These are phyloP conservation scores for Diplogelasinospora grovesii DNA, from an alignment of 495 filamentous ascomycete genomes.

Conservation along the genomic window DNA sequence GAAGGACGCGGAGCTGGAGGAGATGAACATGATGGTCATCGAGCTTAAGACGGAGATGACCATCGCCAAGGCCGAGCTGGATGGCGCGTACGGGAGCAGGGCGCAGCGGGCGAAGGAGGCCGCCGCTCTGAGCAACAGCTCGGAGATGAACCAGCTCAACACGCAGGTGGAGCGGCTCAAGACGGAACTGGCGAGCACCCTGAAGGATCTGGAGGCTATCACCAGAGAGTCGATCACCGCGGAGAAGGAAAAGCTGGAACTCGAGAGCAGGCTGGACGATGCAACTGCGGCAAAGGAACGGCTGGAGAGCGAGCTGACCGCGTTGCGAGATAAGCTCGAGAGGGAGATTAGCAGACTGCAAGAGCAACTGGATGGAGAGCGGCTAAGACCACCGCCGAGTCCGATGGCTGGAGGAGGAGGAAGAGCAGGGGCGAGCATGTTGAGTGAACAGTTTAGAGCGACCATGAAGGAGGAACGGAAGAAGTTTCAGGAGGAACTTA, in stretches of 20 bases:
- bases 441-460: conserved; percentile 35
- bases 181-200: conserved; percentile 72
- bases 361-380: conserved; percentile 40
- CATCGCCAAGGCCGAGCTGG: conserved; percentile 87
- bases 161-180: conserved; percentile 58
- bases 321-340: conserved; percentile 26
- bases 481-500: conserved; percentile 46
- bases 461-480: conserved; percentile 45
- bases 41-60: conserved; percentile 86
- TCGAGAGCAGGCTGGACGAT: conserved; percentile 49
- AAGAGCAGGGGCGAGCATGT: conserved; percentile 25
- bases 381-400: conserved; percentile 25
- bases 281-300: conserved; percentile 21
- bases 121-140: conserved; percentile 57
- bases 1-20: conserved; percentile 61
- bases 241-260: conserved; percentile 80
- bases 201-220: conserved; percentile 80
- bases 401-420: conserved; percentile 3
- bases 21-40: conserved; percentile 74
- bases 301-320: conserved; percentile 32
- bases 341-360: conserved; percentile 29
- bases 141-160: conserved; percentile 60
- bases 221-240: conserved; percentile 79
- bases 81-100: conserved; percentile 80
- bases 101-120: conserved; percentile 72